Conservation (phyloP, 345 rosid species). For the Heritiera fomes region DNA sequence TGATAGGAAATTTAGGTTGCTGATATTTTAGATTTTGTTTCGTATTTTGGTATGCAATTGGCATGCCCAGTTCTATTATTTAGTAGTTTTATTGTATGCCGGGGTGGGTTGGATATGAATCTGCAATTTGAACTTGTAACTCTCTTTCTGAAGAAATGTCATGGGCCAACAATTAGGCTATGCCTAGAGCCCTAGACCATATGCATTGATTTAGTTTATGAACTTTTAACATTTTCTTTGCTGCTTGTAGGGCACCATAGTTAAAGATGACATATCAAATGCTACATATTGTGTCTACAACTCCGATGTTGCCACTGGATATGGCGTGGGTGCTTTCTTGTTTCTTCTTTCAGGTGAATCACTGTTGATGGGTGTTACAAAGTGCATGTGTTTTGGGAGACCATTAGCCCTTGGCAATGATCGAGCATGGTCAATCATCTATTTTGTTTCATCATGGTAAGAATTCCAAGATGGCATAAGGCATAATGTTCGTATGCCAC, state of each 20-base stretch:
- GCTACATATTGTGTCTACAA: conserved; percentile 73
- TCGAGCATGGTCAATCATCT: conserved; percentile 95
- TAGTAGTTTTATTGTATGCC: background rate
- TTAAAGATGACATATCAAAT: conserved; percentile 44
- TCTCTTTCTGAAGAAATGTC: background rate
- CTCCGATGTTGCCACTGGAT: conserved; percentile 95
- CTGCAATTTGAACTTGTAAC: background rate
- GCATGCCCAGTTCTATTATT: background rate
- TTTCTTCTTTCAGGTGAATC: conserved; percentile 91
- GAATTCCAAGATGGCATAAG: conserved; percentile 23
- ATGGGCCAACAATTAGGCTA: background rate
- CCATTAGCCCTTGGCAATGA: conserved; percentile 75
- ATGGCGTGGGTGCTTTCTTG: conserved; percentile 89
- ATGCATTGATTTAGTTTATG: conserved; percentile 4
- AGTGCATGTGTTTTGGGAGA: conserved; percentile 94
- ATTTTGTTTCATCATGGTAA: conserved; percentile 84
- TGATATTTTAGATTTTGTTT: background rate
- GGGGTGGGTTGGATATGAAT: background rate
- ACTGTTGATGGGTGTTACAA: conserved; percentile 86
- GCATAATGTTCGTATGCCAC: background rate
- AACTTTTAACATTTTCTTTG: background rate
- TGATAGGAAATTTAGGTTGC: background rate
- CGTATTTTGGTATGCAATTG: background rate
- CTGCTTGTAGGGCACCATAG: conserved; percentile 56
- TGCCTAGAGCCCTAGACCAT: background rate